A percentile compares a stretch with the other conserved stretches of the same genome.
These are phyloP conservation scores for Iris macrosiphon DNA, from an alignment of 106 monocot species.

Conservation along the genomic window DNA sequence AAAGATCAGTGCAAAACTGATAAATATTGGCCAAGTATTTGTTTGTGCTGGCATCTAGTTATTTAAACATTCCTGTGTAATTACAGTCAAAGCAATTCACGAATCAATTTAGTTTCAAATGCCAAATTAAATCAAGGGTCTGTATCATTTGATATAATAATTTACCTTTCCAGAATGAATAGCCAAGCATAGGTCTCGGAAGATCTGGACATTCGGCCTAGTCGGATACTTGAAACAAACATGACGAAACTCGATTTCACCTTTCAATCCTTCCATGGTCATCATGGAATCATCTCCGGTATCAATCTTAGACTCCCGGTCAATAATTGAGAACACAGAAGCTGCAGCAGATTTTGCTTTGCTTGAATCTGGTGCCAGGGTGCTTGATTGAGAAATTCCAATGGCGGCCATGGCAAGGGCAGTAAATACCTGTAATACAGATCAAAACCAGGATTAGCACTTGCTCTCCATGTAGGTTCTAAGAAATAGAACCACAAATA, in stretches of 20 bases:
- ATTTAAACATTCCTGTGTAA: background rate
- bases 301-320: constrained; percentile 4
- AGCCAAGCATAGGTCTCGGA: constrained; percentile 1
- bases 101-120: background rate
- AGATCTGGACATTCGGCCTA: constrained; percentile 5
- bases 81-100: background rate
- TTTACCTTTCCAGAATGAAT: constrained; percentile 8
- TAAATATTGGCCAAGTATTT: no score
- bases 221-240: constrained; percentile 3
- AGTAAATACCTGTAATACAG: background rate
- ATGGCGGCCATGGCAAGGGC: constrained; percentile 3
- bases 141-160: background rate
- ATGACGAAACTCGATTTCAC: constrained; percentile 1
- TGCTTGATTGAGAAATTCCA: constrained; percentile 9
- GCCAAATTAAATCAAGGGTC: no score
- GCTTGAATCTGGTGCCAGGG: background rate
- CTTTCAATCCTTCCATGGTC: background rate
- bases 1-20: no score
- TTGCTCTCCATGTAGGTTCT: no score
- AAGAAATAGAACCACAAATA: no score
- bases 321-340: constrained; percentile 1
- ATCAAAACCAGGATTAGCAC: background rate
- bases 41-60: no score
- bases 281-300: background rate
- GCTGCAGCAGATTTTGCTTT: constrained; percentile 7